phyloP scores from a whole-genome alignment of 2,329 filamentous ascomycete genomes.

The Phialemonium atrogriseum region DNA sequence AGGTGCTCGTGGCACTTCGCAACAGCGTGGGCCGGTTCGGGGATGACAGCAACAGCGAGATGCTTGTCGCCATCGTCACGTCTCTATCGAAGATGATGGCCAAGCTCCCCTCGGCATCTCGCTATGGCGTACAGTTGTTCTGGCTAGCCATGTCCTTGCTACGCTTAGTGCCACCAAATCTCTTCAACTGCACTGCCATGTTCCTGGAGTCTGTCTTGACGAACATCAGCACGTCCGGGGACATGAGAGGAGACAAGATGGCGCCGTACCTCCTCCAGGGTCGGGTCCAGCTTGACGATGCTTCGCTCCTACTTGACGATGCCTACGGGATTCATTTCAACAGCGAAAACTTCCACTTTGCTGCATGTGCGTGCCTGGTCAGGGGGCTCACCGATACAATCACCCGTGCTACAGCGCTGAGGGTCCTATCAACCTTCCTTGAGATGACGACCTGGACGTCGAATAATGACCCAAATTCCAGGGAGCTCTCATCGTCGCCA shows the following conservation, averaged over 20 bases:
- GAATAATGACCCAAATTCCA: conserved; percentile 17
- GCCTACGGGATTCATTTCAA: conserved; percentile 59
- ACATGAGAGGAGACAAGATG: conserved; percentile 52
- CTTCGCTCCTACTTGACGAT: conserved; percentile 53
- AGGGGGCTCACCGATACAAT: conserved; percentile 55
- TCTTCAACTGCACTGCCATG: conserved; percentile 59
- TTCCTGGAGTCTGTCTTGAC: conserved; percentile 57
- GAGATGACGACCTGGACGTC: conserved; percentile 37
- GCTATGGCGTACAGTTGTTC: conserved; percentile 61
- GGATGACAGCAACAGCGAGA: conserved; percentile 56
- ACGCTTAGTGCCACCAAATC: conserved; percentile 50
- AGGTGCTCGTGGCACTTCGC: conserved; percentile 59
- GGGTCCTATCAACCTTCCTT: conserved; percentile 54
- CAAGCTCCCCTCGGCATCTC: conserved; percentile 57
- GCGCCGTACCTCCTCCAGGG: conserved; percentile 53
- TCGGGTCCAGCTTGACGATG: conserved; percentile 51
- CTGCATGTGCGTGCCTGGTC: conserved; percentile 55
- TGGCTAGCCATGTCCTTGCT: conserved; percentile 62
- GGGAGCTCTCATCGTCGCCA: conserved; percentile 36
- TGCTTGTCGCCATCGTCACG: conserved; percentile 60
- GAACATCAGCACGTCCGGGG: conserved; percentile 54
- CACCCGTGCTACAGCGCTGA: conserved; percentile 50
- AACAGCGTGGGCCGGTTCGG: conserved; percentile 57
- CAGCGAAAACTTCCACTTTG: conserved; percentile 57
- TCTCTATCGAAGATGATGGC: conserved; percentile 64